These are phyloP conservation scores for Penicillium cosmopolitanum DNA, from an alignment of 495 filamentous ascomycete genomes.

Conservation along the genomic window DNA sequence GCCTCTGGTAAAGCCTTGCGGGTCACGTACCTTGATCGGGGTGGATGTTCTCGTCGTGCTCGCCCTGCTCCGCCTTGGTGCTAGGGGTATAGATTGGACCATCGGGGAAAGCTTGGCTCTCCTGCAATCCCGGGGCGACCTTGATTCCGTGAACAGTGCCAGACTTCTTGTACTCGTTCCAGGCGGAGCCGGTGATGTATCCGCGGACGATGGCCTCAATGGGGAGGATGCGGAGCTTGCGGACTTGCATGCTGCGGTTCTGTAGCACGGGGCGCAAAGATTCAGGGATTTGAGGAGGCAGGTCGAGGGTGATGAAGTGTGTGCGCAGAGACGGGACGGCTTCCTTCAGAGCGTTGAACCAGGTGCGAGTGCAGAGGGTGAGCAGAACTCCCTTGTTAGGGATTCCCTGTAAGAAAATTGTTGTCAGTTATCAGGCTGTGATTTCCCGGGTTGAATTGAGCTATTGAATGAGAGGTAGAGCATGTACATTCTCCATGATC, in stretches of 20 bases:
- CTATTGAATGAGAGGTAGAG: constrained; percentile 8
- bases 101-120: constrained; percentile 71
- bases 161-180: constrained; percentile 74
- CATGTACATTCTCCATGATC: constrained; percentile 75
- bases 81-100: constrained; percentile 84
- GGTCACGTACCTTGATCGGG: constrained; percentile 59
- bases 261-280: constrained; percentile 58
- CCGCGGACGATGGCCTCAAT: constrained; percentile 91
- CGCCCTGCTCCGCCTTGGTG: constrained; percentile 85
- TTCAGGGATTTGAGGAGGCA: constrained; percentile 59
- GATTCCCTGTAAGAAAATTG: constrained; percentile 61
- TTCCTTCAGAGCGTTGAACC: constrained; percentile 75
- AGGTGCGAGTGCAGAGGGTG: constrained; percentile 80
- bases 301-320: constrained; percentile 73
- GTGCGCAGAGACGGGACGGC: constrained; percentile 69
- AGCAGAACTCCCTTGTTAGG: constrained; percentile 83
- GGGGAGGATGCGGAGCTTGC: constrained; percentile 76
- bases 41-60: constrained; percentile 90
- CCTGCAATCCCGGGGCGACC: constrained; percentile 66
- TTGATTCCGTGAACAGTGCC: constrained; percentile 83
- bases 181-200: constrained; percentile 92
- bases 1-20: too few species aligned
- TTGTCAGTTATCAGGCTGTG: constrained; percentile 9
- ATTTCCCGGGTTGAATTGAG: neutral
- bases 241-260: constrained; percentile 81